Evolutionary conservation across 495 filamentous ascomycete species (phyloP).

Genomic region (Penicillium salamii): DNA sequence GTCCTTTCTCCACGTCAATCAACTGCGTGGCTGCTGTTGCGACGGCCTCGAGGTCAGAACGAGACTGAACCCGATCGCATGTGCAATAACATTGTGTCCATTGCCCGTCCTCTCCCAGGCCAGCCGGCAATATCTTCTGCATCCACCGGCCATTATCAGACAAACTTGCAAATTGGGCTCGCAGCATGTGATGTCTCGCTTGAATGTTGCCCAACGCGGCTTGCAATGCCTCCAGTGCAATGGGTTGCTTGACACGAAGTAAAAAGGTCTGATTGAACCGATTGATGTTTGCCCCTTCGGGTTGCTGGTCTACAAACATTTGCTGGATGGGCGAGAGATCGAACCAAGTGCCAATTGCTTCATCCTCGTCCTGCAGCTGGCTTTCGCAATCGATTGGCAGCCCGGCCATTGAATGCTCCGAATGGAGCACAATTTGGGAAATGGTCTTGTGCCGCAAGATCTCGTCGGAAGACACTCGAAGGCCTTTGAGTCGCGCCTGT

Average conservation of each 20-base stretch:
- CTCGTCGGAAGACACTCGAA: background rate
- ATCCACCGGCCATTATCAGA: background rate
- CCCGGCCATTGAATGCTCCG: background rate
- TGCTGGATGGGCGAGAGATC: constrained; percentile 61
- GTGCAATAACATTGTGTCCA: background rate
- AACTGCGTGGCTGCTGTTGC: background rate
- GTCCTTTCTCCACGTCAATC: background rate
- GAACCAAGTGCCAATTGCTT: constrained; percentile 29
- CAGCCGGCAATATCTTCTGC: background rate
- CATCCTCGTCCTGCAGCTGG: background rate
- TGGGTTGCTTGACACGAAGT: background rate
- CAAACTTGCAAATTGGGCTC: background rate
- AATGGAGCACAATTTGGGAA: background rate
- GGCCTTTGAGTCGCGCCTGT: background rate
- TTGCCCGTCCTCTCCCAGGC: background rate
- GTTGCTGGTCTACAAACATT: constrained; percentile 51
- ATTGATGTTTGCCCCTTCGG: constrained; percentile 44
- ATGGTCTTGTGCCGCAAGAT: background rate
- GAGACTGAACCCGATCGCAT: background rate
- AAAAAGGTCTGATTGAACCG: constrained; percentile 48
- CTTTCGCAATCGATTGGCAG: background rate
- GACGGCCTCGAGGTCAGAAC: background rate
- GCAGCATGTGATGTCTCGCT: background rate
- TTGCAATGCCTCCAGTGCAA: background rate
- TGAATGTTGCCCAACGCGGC: background rate